Percentiles rank a stretch among this genome's conserved stretches.
phyloP scores from a whole-genome alignment of 2,329 filamentous ascomycete species.

The Golovinomyces cichoracearum region DNA sequence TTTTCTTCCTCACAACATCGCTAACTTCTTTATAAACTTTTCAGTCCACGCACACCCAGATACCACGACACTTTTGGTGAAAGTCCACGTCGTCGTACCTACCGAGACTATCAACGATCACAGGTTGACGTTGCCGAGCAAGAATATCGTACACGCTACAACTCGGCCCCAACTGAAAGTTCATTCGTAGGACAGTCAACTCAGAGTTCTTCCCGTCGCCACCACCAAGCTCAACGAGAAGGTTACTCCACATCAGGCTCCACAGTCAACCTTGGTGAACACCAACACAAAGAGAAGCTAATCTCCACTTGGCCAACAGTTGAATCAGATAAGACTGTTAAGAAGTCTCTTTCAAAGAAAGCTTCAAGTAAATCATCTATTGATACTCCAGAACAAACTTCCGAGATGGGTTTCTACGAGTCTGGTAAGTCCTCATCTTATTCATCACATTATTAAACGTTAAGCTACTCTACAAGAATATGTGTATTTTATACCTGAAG shows the following conservation, averaged over 20 bases:
- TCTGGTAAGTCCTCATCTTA: slow-evolving; percentile 21
- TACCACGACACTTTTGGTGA: slow-evolving; percentile 9
- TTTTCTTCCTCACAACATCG: slow-evolving; percentile 6
- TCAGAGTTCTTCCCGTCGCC: not conserved
- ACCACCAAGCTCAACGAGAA: slow-evolving; percentile 7
- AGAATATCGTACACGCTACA: slow-evolving; percentile 36
- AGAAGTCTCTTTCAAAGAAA: slow-evolving; percentile 4
- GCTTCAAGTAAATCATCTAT: too few relatives aligned
- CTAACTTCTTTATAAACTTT: slow-evolving; percentile 17
- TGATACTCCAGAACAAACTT: slow-evolving; percentile 12
- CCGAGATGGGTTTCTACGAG: slow-evolving; percentile 59
- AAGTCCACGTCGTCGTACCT: slow-evolving; percentile 7
- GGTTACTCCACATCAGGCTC: slow-evolving; percentile 11
- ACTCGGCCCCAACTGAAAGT: slow-evolving; percentile 19
- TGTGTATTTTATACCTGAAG: too few relatives aligned
- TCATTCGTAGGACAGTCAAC: not conserved
- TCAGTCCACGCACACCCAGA: slow-evolving; percentile 7
- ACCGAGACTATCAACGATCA: slow-evolving; percentile 8
- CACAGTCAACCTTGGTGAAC: not conserved
- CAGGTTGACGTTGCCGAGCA: slow-evolving; percentile 36
- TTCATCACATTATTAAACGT: too few relatives aligned
- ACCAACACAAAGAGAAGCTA: not conserved
- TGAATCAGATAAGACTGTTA: slow-evolving; percentile 14
- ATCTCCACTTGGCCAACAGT: slow-evolving; percentile 13
- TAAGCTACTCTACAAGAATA: too few relatives aligned